Base-by-base conservation (phyloP, 2,329 filamentous ascomycete species). In the Fusarium sp. region DNA sequence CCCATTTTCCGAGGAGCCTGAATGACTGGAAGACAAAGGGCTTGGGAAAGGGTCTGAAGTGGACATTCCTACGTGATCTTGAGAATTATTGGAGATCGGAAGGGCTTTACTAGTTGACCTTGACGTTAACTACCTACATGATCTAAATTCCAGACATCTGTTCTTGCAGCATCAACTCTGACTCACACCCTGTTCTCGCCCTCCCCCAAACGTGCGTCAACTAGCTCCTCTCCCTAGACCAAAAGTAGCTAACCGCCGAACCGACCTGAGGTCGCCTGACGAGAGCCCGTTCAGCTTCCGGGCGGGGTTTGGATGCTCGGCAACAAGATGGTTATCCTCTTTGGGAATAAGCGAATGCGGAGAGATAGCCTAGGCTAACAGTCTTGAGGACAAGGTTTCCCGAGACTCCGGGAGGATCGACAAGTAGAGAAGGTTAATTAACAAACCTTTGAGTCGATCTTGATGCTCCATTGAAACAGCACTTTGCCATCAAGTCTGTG, bases 11-110 rank as follows among this genome's bases (percentile, higher is more conserved):
- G 1, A 10, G 65, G 16, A 76, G 67, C 5, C 7, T 76, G 1
- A 76, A 76, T 22, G 61, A 69, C 62, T 76, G 74, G 74, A 75
- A 76, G n/a, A 38, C 22, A 6, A 67, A 16, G 10, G 74, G 74
- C 0, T 64, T 67, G 22, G 74, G 74, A 0, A 52, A 67, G 6
- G 65, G 59, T 0, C 54, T 76, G 47, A 76, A 71, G 18, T 76
- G 74, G 74, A 47, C 74, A 10, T 76, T 76, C 14, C 29, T 76
- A 5, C 63, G 74, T 3, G 74, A 76, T 37, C 34, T 76, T 6
- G 67, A 76, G 52, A 73, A 47, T 13, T 76, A 63, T 38, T 76
- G 74, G 74, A 61, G 35, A 29, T 61, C 63, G 6, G 69, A 76
- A 18, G 72, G 74, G 0, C 56, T 76, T n/a, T 37, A 57, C 54